A percentile compares a stretch with the other conserved stretches of the same genome.
These are phyloP conservation scores for Lodderomyces metapsilosis DNA, from an alignment of 1,139 yeast species.

Conservation along the genomic window DNA sequence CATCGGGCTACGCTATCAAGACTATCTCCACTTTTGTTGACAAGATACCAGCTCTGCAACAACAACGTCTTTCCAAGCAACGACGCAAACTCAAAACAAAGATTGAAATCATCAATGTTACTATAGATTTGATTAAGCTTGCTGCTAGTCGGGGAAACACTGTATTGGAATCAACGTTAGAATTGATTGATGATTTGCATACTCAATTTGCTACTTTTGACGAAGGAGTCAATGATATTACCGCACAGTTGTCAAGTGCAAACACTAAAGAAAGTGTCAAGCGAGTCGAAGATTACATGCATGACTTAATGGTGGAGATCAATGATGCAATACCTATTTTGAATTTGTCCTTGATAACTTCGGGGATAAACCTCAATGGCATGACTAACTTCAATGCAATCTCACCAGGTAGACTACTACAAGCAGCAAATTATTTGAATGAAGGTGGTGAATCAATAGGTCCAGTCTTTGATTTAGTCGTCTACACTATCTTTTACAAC, in stretches of 20 bases:
- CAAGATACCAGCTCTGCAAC: constrained; percentile 59
- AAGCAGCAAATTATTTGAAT: constrained; percentile 53
- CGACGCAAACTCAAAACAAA: constrained; percentile 54
- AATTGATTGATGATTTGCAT: constrained; percentile 56
- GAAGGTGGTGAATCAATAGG: constrained; percentile 40
- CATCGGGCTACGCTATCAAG: constrained; percentile 73
- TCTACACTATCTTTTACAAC: constrained; percentile 67
- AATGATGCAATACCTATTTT: constrained; percentile 73
- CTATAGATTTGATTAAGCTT: constrained; percentile 68
- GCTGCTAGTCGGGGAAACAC: constrained; percentile 75
- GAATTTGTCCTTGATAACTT: constrained; percentile 64
- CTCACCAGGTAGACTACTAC: constrained; percentile 66
- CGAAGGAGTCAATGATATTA: constrained; percentile 37
- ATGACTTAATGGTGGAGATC: constrained; percentile 48
- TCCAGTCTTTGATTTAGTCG: constrained; percentile 57
- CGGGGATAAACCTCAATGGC: constrained; percentile 63
- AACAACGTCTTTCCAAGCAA: constrained; percentile 36
- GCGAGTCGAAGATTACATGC: constrained; percentile 51
- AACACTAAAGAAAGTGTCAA: constrained; percentile 44
- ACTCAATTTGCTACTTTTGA: constrained; percentile 62
- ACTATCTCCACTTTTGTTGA: constrained; percentile 60
- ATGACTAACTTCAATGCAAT: constrained; percentile 47
- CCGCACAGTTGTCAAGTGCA: constrained; percentile 20
- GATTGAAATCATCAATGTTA: constrained; percentile 61
- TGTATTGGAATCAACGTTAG: constrained; percentile 55